Evolutionary conservation across 202 grass and related monocot species (phyloP).

Genomic region (Dendrocalamus latiflorus): DNA sequence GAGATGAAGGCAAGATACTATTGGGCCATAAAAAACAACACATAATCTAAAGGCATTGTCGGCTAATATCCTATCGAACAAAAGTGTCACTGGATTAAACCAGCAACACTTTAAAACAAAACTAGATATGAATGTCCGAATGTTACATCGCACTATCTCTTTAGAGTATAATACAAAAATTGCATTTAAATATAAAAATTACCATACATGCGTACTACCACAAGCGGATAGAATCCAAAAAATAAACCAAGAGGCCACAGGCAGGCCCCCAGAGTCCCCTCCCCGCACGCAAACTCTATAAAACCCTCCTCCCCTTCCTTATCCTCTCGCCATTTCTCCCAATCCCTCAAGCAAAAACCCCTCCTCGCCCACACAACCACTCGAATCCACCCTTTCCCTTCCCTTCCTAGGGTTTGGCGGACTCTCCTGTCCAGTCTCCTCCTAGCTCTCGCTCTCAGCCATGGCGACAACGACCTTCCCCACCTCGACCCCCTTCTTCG

Average conservation of each 20-base stretch:
- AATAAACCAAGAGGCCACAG: not conserved
- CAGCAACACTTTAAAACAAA: too few relatives aligned
- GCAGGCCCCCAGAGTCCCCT: not conserved
- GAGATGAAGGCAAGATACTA: too few relatives aligned
- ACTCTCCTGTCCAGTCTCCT: not conserved
- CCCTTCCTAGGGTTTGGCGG: slow-evolving; percentile 27
- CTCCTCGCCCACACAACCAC: not conserved
- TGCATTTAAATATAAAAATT: not conserved
- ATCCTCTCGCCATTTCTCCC: slow-evolving; percentile 36
- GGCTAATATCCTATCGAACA: too few relatives aligned
- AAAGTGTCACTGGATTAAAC: too few relatives aligned
- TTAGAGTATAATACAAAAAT: not conserved
- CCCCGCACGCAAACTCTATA: slow-evolving; percentile 11
- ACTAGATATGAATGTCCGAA: too few relatives aligned
- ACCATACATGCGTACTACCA: not conserved
- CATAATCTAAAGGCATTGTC: too few relatives aligned
- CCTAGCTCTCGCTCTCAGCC: not conserved
- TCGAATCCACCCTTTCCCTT: not conserved
- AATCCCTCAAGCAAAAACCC: not conserved
- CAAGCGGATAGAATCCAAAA: not conserved
- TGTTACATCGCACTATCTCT: too few relatives aligned
- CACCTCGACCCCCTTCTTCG: slow-evolving; percentile 41
- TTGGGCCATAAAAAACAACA: too few relatives aligned
- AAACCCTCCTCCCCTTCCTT: slow-evolving; percentile 25
- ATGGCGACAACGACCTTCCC: slow-evolving; percentile 44